phyloP scores from a whole-genome alignment of 2,329 filamentous ascomycete genomes.

The Falciphora oryzae region DNA sequence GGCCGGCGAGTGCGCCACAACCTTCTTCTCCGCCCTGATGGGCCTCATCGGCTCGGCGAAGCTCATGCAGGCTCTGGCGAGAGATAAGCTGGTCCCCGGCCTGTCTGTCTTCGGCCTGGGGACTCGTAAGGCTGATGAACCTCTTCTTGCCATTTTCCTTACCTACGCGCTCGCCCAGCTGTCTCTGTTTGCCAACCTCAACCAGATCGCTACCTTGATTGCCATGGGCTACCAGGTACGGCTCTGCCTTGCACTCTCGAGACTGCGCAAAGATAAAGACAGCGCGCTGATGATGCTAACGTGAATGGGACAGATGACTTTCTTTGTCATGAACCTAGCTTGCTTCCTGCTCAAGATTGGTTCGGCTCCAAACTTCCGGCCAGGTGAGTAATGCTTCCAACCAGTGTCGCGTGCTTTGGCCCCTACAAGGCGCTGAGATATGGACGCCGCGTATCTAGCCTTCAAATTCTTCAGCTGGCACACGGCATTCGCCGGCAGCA shows the following conservation, averaged over 20 bases:
- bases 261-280: neutral
- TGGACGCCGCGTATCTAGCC: conserved; percentile 30
- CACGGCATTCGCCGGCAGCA: conserved; percentile 66
- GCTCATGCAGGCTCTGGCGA: conserved; percentile 73
- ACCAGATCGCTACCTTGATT: conserved; percentile 83
- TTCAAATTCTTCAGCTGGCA: conserved; percentile 89
- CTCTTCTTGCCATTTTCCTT: conserved; percentile 67
- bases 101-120: conserved; percentile 69
- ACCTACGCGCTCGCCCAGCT: conserved; percentile 73
- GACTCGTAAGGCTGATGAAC: conserved; percentile 66
- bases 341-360: conserved; percentile 83
- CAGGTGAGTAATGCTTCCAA: conserved; percentile 25
- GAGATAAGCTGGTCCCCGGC: conserved; percentile 74
- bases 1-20: conserved; percentile 75
- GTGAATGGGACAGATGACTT: conserved; percentile 61
- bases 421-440: neutral
- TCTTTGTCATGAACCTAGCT: conserved; percentile 80
- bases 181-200: conserved; percentile 76
- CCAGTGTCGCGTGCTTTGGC: neutral
- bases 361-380: conserved; percentile 82
- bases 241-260: neutral
- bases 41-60: conserved; percentile 82
- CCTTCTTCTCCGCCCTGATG: conserved; percentile 82
- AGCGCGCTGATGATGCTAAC: conserved; percentile 13
- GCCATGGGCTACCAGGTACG: conserved; percentile 78